Conservation (phyloP, 345 rosid genomes). For the Cardamine chenopodiifolia region DNA sequence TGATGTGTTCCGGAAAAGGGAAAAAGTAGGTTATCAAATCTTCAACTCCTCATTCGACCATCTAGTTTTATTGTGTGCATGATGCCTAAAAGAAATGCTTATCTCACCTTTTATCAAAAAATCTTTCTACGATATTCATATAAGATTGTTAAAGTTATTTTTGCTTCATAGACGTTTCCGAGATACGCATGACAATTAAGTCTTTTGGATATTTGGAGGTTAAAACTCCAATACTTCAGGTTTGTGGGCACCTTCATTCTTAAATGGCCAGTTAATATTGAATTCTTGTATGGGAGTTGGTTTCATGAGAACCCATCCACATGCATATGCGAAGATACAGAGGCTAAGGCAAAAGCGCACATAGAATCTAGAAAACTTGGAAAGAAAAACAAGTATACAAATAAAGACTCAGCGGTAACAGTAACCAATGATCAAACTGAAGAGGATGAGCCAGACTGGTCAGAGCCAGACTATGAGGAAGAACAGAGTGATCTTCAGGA, state of each 20-base stretch:
- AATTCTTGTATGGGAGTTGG: slow-evolving; percentile 8
- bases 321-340: slow-evolving; percentile 85
- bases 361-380: slow-evolving; percentile 78
- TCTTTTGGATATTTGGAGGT: slow-evolving; percentile 83
- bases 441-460: slow-evolving; percentile 61
- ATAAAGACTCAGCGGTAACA: slow-evolving; percentile 51
- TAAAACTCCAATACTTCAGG: slow-evolving; percentile 98
- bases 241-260: slow-evolving; percentile 45
- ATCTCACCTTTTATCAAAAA: background rate
- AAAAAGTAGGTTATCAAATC: slow-evolving; percentile 63
- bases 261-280: background rate
- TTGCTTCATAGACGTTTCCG: slow-evolving; percentile 50
- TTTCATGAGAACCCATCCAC: slow-evolving; percentile 76
- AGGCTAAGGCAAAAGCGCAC: slow-evolving; percentile 57
- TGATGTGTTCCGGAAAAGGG: slow-evolving; percentile 87
- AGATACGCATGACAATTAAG: slow-evolving; percentile 85
- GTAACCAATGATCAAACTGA: slow-evolving; percentile 46
- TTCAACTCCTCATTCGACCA: background rate
- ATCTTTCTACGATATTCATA: background rate
- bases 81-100: slow-evolving; percentile 5
- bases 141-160: background rate
- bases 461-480: slow-evolving; percentile 74
- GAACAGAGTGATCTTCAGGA: slow-evolving; percentile 53
- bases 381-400: slow-evolving; percentile 43
- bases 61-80: slow-evolving; percentile 2